Evolutionary conservation across 1,284 basidiomycete species (phyloP), one percentile per base, ranked within the genome.

Genomic region (Tilletia caries): DNA sequence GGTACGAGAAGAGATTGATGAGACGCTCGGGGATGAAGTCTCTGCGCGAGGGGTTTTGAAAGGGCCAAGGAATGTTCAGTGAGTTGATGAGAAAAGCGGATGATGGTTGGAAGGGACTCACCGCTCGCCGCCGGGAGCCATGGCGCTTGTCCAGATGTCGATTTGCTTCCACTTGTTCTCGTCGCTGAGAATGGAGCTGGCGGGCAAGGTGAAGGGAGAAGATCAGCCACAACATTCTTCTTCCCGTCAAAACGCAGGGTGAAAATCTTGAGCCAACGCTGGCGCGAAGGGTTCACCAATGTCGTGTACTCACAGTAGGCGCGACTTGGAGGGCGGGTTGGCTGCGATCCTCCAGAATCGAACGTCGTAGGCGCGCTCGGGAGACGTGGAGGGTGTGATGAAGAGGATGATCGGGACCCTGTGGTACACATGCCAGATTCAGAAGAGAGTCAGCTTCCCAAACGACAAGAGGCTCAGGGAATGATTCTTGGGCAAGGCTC

Each of bases 341-440:
- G 32, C 29, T 2, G 58, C 33, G 34, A 67, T 33, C 23, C 44
- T 60, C 67, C 67, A 67, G 67, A 44, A 62, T 52, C 67, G 67
- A 18, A 67, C 62, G 54, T 67, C 67, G 54, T 67, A 67, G 15
- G 34, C 41, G 54, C 67, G 67, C 12, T 67, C 67, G 4, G 67
- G 54, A 3, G 54, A 62, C 1, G 67, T 67, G 18, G 67, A 67
- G 32, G 67, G 67, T 18, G 67, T 62, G 67, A 67, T 67, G 67
- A 67, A 67, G 34, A 67, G 54, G 15, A 67, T 10, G 27, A 43
- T 58, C 18, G 67, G 67, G 15, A 67, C 67, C 58, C 64, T 43
- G 37, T 4, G 1, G 3, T n/a, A n/a, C n/a, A n/a, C n/a, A n/a
- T n/a, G n/a, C n/a, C n/a, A n/a, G n/a, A n/a, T n/a, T n/a, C 8